Conservation (phyloP, 805 yeast species). For the Sugiyamaella chiloensis region DNA sequence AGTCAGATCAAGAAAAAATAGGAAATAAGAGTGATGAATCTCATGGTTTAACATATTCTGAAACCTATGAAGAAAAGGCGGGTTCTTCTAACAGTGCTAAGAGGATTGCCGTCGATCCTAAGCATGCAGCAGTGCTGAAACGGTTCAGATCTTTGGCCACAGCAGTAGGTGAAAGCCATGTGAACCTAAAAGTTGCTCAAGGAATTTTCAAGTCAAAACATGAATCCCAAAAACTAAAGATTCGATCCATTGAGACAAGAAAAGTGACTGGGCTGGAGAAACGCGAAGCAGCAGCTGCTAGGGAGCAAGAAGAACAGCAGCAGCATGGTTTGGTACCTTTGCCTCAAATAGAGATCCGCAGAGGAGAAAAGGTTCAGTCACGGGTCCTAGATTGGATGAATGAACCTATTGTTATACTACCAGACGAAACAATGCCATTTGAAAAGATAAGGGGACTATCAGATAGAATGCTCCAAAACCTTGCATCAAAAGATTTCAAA, state of each 20-base stretch:
- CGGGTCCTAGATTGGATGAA: constrained; percentile 54
- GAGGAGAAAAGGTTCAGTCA: constrained; percentile 36
- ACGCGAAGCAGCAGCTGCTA: constrained; percentile 19
- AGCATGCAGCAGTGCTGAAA: constrained; percentile 50
- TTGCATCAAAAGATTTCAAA: constrained; percentile 44
- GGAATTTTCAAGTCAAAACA: constrained; percentile 19
- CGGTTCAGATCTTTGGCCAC: constrained; percentile 42
- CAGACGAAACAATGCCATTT: constrained; percentile 48
- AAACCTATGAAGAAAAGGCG: constrained; percentile 9
- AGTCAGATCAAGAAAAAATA: background rate
- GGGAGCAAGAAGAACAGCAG: constrained; percentile 21
- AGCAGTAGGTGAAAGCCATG: constrained; percentile 5
- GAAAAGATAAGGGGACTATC: constrained; percentile 38
- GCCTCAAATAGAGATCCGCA: constrained; percentile 57
- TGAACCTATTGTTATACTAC: constrained; percentile 54
- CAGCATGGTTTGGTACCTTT: constrained; percentile 55
- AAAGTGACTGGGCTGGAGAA: background rate
- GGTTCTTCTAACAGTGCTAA: constrained; percentile 18
- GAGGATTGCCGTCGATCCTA: constrained; percentile 30
- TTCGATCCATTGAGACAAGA: too few relatives aligned
- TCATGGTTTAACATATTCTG: too few relatives aligned
- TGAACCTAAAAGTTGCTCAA: constrained; percentile 3
- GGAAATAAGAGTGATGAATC: too few relatives aligned
- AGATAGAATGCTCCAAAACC: constrained; percentile 43
- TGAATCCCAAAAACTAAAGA: constrained; percentile 21